Evolutionary conservation across 2,329 filamentous ascomycete species (phyloP), one percentile per base, ranked within the genome.

Genomic region (Decorospora gaudefroyi): DNA sequence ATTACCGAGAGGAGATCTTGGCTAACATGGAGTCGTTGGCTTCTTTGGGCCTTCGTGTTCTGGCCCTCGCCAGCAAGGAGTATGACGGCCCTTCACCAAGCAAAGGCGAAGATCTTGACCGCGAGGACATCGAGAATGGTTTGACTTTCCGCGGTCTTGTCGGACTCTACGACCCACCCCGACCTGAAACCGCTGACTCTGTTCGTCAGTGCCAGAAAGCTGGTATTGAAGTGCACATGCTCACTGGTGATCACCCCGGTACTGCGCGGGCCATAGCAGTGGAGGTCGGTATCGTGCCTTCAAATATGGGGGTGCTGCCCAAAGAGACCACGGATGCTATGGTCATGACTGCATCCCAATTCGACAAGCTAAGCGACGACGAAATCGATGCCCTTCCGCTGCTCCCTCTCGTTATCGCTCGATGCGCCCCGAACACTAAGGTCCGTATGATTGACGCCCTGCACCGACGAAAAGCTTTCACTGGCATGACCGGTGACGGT

Each of bases 111-210:
- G 70, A 78, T 15, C 67, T 76, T 7, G 71, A 79, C 9, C 85
- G 89, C 1, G 71, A 74, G 9, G 73, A 77, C 3, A 78, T 91
- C 6, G 89, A 93, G 64, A 74, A 76, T 27, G 76, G 80, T 22
- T 79, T 95, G 16, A 79, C 76, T 1, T 87, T 95, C 51, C 80
- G 87, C 11, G 90, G 90, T 8, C 78, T 95, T 7, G 84, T 87
- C 35, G 90, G 88, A 46, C 85, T 95, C 49, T 92, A 93, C 64
- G 89, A 95, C 55, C 89, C 89, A 3, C 89, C 89, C 31, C 86
- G 89, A 2, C 82, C 83, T 3, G 90, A 93, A 71, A 90, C 89
- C 1, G 86, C 85, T 11, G 78, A 63, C 39, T 68, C 73, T 15
- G 73, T 76, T 34, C 56, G 55, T 5, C 57, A 59, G 22, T 64